A percentile compares a stretch with the other conserved stretches of the same genome.
Conservation (phyloP, 1,139 yeast genomes). For the Geotrichum bryndzae region DNA sequence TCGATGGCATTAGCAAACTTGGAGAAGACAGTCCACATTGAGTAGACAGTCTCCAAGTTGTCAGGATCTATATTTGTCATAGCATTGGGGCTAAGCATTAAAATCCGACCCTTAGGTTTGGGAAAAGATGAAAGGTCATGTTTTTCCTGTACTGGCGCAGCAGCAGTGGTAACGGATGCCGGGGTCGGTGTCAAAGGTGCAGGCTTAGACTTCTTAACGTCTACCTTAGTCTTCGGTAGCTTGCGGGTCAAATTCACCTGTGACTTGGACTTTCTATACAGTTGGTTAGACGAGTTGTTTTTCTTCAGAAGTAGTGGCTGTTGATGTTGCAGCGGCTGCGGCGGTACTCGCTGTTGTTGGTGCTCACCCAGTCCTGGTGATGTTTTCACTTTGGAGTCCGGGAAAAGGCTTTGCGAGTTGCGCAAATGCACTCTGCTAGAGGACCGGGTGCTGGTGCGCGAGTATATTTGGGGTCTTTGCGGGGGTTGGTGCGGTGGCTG, state of each 20-base stretch:
- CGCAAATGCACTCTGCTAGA: conserved; percentile 6
- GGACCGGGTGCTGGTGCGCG: background rate
- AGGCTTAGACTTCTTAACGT: background rate
- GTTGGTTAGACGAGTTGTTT: background rate
- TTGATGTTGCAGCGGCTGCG: background rate
- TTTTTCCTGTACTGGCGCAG: background rate
- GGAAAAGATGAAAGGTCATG: background rate
- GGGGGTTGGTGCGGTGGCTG: conserved; percentile 3
- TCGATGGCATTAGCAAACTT: conserved; percentile 47
- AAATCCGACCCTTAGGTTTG: conserved; percentile 21
- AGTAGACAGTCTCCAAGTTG: conserved; percentile 37
- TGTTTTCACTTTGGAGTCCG: background rate
- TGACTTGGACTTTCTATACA: conserved; percentile 1
- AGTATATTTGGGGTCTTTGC: background rate
- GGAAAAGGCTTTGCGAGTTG: background rate
- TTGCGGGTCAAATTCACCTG: background rate
- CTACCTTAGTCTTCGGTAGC: background rate
- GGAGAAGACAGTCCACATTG: conserved; percentile 50
- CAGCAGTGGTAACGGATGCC: background rate
- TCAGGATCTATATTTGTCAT: conserved; percentile 38
- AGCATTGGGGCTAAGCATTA: conserved; percentile 30
- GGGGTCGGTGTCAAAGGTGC: background rate
- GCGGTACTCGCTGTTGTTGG: background rate
- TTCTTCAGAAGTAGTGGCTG: background rate
- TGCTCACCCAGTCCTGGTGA: background rate